Conservation (phyloP, 225 moss, liverwort and hornwort species). For the Physcomitrellopsis africana region DNA sequence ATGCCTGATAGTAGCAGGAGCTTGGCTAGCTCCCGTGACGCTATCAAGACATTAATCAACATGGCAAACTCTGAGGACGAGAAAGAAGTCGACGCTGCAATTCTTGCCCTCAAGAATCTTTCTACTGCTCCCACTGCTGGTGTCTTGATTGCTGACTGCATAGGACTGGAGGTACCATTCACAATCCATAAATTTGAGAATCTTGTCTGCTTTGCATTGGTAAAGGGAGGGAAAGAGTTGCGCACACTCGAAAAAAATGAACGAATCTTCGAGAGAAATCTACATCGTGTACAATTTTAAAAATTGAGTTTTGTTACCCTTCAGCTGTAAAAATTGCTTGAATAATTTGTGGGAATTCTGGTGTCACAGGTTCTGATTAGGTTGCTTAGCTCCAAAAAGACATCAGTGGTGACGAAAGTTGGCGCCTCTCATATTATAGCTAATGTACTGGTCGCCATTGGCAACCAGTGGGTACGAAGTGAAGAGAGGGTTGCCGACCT, state of each 20-base stretch:
- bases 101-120: slow-evolving; percentile 67
- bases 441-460: slow-evolving; percentile 46
- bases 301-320: slow-evolving; percentile 6
- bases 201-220: neutral
- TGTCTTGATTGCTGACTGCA: slow-evolving; percentile 53
- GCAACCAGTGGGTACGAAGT: slow-evolving; percentile 47
- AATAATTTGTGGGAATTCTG: slow-evolving; percentile 21
- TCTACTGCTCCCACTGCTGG: slow-evolving; percentile 53
- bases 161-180: slow-evolving; percentile 64
- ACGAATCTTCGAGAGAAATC: neutral
- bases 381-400: slow-evolving; percentile 43
- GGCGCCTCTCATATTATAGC: slow-evolving; percentile 45
- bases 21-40: slow-evolving; percentile 61
- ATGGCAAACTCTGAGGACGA: slow-evolving; percentile 70
- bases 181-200: neutral
- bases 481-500: slow-evolving; percentile 55
- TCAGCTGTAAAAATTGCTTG: slow-evolving; percentile 2
- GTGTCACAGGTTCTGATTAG: slow-evolving; percentile 66
- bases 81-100: slow-evolving; percentile 62
- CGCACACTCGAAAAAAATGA: neutral
- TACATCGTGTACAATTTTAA: neutral
- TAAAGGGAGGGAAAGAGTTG: neutral
- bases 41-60: slow-evolving; percentile 55
- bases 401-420: slow-evolving; percentile 33
- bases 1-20: slow-evolving; percentile 75